Percentiles rank a stretch among this genome's conserved stretches.
These are phyloP conservation scores for Eimeria maxima DNA, from an alignment of 169 alveolate species.

Conservation along the genomic window DNA sequence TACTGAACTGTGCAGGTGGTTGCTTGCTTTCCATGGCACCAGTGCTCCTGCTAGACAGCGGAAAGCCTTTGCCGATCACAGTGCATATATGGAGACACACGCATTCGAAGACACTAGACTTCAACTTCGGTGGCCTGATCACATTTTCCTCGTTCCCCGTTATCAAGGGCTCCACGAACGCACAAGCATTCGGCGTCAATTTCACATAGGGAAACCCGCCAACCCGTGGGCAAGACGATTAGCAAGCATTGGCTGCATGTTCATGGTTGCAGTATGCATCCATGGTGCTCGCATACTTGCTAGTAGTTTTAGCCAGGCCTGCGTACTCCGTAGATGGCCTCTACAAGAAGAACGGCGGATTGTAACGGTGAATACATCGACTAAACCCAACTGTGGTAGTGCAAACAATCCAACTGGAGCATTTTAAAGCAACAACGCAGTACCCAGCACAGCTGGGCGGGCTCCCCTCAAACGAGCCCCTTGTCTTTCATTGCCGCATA, in stretches of 20 bases:
- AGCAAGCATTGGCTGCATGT: neutral
- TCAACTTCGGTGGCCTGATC: neutral
- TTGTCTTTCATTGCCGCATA: conserved; percentile 89
- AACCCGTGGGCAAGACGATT: neutral
- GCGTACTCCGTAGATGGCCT: neutral
- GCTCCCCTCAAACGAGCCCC: conserved; percentile 75
- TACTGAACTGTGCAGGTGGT: neutral
- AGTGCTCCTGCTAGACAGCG: too few species aligned
- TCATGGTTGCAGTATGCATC: neutral
- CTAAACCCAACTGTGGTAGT: neutral
- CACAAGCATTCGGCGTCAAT: neutral
- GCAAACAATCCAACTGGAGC: neutral
- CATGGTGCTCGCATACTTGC: neutral
- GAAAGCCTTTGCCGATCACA: neutral
- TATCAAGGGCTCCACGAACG: neutral
- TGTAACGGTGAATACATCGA: neutral
- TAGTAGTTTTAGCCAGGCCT: neutral
- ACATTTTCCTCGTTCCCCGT: neutral
- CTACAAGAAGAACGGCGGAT: neutral
- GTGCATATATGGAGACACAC: neutral
- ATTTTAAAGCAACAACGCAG: neutral
- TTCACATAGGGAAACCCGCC: neutral
- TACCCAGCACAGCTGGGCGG: neutral
- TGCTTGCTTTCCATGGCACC: neutral
- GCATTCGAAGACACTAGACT: neutral